These are phyloP conservation scores for Scleromitrula shiraiana DNA, from an alignment of 2,329 filamentous ascomycete species.

Conservation along the genomic window DNA sequence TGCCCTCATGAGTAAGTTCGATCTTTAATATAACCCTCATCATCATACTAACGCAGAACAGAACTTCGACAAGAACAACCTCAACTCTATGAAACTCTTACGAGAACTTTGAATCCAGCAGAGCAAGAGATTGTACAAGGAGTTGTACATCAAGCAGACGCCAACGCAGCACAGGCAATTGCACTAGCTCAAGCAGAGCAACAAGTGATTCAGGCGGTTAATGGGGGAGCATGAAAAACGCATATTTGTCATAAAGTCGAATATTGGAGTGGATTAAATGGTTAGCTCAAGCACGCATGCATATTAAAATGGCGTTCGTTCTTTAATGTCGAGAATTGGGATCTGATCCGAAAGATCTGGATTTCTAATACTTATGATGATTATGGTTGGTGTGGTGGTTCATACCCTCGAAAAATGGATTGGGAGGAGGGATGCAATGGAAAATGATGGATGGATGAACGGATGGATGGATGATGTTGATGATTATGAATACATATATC, in stretches of 20 bases:
- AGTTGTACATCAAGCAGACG: slow-evolving; percentile 46
- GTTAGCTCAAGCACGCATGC: slow-evolving; percentile 23
- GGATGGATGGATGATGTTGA: background rate
- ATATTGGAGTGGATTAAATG: slow-evolving; percentile 13
- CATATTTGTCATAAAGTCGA: slow-evolving; percentile 5
- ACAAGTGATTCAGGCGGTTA: slow-evolving; percentile 14
- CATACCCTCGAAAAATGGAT: slow-evolving; percentile 5
- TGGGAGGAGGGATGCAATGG: slow-evolving; percentile 5
- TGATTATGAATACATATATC: slow-evolving; percentile 4
- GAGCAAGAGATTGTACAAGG: slow-evolving; percentile 75
- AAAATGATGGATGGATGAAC: background rate
- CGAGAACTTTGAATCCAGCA: slow-evolving; percentile 67
- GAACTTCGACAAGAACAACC: slow-evolving; percentile 87
- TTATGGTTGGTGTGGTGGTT: slow-evolving; percentile 8
- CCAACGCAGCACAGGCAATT: slow-evolving; percentile 16
- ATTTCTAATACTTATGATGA: slow-evolving; percentile 6
- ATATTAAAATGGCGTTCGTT: slow-evolving; percentile 9
- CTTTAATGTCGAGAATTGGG: slow-evolving; percentile 5
- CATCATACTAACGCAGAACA: slow-evolving; percentile 32
- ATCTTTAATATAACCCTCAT: no score
- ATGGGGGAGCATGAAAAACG: slow-evolving; percentile 22
- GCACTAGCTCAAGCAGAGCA: slow-evolving; percentile 16
- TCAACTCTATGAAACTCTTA: slow-evolving; percentile 75
- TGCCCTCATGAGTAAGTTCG: slow-evolving; percentile 66
- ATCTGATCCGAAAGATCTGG: slow-evolving; percentile 4